These are phyloP conservation scores for Pontederia paniculata DNA, from an alignment of 176 grass and related monocot species.

Conservation along the genomic window DNA sequence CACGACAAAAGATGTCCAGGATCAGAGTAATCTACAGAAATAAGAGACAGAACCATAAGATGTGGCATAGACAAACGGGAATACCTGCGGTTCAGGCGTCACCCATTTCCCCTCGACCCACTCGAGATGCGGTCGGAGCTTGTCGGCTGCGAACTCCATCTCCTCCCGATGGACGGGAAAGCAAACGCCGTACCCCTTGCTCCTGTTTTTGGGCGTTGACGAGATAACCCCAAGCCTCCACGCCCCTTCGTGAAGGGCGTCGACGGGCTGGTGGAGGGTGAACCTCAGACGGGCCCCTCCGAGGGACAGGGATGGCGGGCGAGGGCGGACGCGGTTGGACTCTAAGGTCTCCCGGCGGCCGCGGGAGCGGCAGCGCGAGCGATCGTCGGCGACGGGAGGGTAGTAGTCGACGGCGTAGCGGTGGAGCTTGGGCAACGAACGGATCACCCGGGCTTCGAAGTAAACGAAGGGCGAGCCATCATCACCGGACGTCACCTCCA, in stretches of 20 bases:
- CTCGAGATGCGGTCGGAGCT: constrained; percentile 51
- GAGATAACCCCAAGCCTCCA: constrained; percentile 53
- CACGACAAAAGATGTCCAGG: no score
- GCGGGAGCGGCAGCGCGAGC: constrained; percentile 2
- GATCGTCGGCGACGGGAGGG: constrained; percentile 7
- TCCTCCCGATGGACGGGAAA: constrained; percentile 42
- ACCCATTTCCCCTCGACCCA: constrained; percentile 45
- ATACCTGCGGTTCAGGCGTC: constrained; percentile 38
- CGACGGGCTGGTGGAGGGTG: constrained; percentile 37
- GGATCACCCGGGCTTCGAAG: constrained; percentile 32
- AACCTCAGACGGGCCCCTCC: background rate
- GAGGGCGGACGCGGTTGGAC: constrained; percentile 37
- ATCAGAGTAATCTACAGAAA: no score
- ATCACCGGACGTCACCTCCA: constrained; percentile 47
- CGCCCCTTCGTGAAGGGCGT: constrained; percentile 35
- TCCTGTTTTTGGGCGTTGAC: background rate
- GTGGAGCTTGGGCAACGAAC: constrained; percentile 17
- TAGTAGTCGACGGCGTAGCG: constrained; percentile 49
- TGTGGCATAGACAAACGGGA: no score
- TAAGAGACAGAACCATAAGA: no score
- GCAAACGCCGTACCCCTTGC: constrained; percentile 24
- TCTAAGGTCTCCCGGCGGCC: constrained; percentile 29
- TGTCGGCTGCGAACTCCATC: constrained; percentile 14
- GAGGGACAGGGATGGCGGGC: constrained; percentile 17
- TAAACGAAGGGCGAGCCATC: constrained; percentile 28